Conservation (phyloP, 1,284 basidiomycete species). For the Ustilago xerochloae region DNA sequence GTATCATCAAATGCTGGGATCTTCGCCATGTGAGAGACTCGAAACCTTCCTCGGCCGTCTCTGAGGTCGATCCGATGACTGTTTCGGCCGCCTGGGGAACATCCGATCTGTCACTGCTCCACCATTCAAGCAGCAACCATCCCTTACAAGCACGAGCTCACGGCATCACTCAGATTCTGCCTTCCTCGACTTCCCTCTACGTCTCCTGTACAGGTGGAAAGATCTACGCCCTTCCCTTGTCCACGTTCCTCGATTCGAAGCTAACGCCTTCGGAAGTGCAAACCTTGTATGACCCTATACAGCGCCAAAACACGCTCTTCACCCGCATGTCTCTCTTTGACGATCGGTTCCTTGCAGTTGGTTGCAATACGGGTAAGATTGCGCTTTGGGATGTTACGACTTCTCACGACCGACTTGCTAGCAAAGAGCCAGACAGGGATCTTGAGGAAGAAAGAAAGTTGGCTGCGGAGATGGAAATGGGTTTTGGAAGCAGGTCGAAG, state of each 20-base stretch:
- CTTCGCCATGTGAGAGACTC: conserved; percentile 43
- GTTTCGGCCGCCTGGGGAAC: conserved; percentile 25
- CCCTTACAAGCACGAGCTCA: too few species aligned
- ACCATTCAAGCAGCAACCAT: conserved; percentile 16
- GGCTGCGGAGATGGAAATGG: conserved; percentile 19
- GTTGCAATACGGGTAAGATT: conserved; percentile 61
- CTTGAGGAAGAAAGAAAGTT: conserved; percentile 22
- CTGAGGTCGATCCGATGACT: conserved; percentile 9
- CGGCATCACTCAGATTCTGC: conserved; percentile 60
- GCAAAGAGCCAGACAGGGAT: conserved; percentile 4
- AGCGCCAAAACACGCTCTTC: conserved; percentile 63
- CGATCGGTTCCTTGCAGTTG: conserved; percentile 61
- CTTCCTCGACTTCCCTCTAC: conserved; percentile 41
- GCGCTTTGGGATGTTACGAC: conserved; percentile 59
- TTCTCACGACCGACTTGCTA: background rate
- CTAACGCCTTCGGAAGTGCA: conserved; percentile 10
- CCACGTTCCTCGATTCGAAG: conserved; percentile 25
- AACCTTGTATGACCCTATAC: conserved; percentile 52
- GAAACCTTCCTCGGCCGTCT: background rate
- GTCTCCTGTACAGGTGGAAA: conserved; percentile 64
- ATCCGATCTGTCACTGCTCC: conserved; percentile 36
- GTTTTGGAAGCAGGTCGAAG: conserved; percentile 15
- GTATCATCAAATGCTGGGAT: conserved; percentile 64
- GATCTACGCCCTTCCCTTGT: conserved; percentile 45
- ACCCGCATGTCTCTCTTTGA: conserved; percentile 61